These are phyloP conservation scores for Zopfochytrium polystomum DNA, from an alignment of 371 early-diverging fungal species.

Conservation along the genomic window DNA sequence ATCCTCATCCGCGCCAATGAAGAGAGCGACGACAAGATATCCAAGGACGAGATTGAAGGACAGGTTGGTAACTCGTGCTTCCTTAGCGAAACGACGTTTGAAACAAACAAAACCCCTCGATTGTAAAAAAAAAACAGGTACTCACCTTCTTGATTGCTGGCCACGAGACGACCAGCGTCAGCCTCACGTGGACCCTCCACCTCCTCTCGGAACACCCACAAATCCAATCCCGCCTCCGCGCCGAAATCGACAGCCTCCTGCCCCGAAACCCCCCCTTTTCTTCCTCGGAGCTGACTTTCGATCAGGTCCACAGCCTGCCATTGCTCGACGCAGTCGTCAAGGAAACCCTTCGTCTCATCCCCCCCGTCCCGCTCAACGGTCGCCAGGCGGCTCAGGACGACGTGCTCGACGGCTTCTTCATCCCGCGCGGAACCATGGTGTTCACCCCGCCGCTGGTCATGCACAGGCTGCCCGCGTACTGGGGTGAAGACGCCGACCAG, in stretches of 20 bases:
- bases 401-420: conserved; percentile 37
- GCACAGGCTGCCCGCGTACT: conserved; percentile 52
- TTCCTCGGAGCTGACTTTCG: conserved; percentile 7
- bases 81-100: conserved; percentile 2
- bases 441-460: conserved; percentile 43
- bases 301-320: not conserved
- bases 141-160: conserved; percentile 20
- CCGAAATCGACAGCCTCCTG: conserved; percentile 3
- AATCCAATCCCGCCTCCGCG: conserved; percentile 5
- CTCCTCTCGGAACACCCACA: conserved; percentile 8
- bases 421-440: conserved; percentile 55
- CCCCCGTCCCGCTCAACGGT: conserved; percentile 41
- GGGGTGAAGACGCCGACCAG: conserved; percentile 64
- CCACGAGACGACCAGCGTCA: conserved; percentile 21
- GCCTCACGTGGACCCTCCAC: conserved; percentile 21
- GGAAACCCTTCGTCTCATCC: conserved; percentile 16
- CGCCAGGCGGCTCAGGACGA: conserved; percentile 47
- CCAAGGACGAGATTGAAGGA: not conserved
- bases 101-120: not conserved
- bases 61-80: conserved; percentile 1
- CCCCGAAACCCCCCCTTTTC: not conserved
- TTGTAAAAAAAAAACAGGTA: conserved; percentile 15
- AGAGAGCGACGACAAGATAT: not conserved
- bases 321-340: conserved; percentile 15
- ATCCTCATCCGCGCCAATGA: not conserved